Percentiles rank a stretch among this genome's conserved stretches.
Conservation (phyloP, 345 rosid species). For the Anacardium occidentale region DNA sequence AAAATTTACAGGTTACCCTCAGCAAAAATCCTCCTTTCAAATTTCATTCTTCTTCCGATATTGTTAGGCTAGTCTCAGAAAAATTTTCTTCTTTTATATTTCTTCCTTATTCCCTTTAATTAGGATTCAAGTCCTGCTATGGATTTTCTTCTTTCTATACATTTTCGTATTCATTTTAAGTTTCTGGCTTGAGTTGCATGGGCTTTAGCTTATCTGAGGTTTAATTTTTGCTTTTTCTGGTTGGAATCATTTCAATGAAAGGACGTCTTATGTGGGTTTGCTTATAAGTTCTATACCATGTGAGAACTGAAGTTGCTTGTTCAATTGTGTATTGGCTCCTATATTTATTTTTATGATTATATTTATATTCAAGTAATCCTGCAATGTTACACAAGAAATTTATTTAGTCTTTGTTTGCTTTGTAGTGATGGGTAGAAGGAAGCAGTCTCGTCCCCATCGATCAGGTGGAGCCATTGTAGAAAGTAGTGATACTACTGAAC, state of each 20-base stretch:
- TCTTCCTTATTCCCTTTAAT: background rate
- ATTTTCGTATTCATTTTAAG: background rate
- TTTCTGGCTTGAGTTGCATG: background rate
- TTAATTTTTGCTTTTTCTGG: background rate
- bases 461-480: constrained; percentile 48
- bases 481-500: constrained; percentile 25
- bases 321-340: background rate
- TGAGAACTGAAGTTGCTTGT: constrained; percentile 1
- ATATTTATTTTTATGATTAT: background rate
- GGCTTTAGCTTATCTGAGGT: background rate
- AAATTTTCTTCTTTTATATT: background rate
- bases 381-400: background rate
- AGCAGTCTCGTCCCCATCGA: constrained; percentile 74
- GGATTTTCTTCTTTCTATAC: background rate
- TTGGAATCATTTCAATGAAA: background rate
- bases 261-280: background rate
- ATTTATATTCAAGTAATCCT: background rate
- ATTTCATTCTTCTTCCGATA: background rate
- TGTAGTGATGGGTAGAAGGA: constrained; percentile 81
- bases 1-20: constrained; percentile 9
- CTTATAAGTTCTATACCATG: background rate
- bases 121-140: background rate
- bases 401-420: constrained; percentile 21
- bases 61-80: background rate
- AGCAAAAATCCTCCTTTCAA: too few species aligned